Percentiles rank a stretch among this genome's conserved stretches.
phyloP scores from a whole-genome alignment of 768 basidiomycete species.

The Boletus tomentosulus region DNA sequence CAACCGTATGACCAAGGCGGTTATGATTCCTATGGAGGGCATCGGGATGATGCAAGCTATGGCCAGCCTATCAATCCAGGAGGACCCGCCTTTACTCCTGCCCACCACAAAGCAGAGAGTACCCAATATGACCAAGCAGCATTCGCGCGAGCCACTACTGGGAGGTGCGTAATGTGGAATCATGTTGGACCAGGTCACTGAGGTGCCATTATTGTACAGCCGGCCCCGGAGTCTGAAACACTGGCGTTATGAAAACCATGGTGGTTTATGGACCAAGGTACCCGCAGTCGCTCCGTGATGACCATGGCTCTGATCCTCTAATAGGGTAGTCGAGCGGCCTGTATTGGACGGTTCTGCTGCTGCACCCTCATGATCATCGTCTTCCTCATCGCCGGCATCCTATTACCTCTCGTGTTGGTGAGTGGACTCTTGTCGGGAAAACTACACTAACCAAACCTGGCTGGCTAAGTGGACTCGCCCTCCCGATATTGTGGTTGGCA shows the following conservation, averaged over 20 bases:
- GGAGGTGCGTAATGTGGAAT: constrained; percentile 25
- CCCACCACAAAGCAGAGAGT: constrained; percentile 29
- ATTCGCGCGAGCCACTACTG: constrained; percentile 34
- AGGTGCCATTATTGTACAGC: constrained; percentile 12
- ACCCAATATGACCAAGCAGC: constrained; percentile 41
- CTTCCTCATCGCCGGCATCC: constrained; percentile 61
- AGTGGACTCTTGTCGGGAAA: constrained; percentile 19
- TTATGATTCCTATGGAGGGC: constrained; percentile 29
- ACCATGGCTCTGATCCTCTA: not conserved
- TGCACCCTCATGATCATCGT: constrained; percentile 66
- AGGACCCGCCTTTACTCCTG: constrained; percentile 10
- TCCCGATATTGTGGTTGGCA: constrained; percentile 59
- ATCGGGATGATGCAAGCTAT: constrained; percentile 37
- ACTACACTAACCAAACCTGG: constrained; percentile 1
- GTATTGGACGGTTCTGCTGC: constrained; percentile 67
- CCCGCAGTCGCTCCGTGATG: not conserved
- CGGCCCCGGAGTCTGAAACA: constrained; percentile 35
- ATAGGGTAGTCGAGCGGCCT: constrained; percentile 58
- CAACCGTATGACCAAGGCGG: constrained; percentile 51
- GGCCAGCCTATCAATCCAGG: constrained; percentile 14
- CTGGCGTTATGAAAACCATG: constrained; percentile 55
- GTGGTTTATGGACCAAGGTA: constrained; percentile 69
- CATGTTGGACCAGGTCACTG: not conserved
- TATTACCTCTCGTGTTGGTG: constrained; percentile 67
- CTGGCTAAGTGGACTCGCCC: constrained; percentile 67